Evolutionary conservation across 1,284 basidiomycete species (phyloP).

Genomic region (Flammula alnicola): DNA sequence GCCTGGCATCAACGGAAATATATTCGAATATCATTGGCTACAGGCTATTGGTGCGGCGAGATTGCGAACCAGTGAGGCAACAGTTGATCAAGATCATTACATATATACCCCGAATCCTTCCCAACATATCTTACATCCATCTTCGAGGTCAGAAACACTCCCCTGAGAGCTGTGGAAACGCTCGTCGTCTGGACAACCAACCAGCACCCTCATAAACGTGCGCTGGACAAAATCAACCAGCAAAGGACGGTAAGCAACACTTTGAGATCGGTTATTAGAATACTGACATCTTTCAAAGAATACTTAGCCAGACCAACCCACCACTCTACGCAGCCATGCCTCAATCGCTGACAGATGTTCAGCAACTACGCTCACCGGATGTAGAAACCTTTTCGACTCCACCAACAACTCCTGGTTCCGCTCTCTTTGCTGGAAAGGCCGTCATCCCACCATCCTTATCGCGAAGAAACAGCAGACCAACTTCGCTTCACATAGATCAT

Average conservation of each 20-base stretch:
- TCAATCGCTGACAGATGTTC: conserved; percentile 19
- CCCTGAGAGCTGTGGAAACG: conserved; percentile 5
- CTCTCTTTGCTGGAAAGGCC: conserved; percentile 27
- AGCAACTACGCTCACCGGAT: conserved; percentile 44
- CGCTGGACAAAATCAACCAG: neutral
- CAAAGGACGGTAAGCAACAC: conserved; percentile 1
- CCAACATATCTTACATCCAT: conserved; percentile 8
- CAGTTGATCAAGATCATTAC: conserved; percentile 6
- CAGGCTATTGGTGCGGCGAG: too few species aligned
- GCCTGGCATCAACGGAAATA: too few species aligned
- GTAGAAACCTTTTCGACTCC: conserved; percentile 66
- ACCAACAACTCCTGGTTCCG: conserved; percentile 53
- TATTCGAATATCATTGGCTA: too few species aligned
- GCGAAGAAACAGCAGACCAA: conserved; percentile 51
- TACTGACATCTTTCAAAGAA: conserved; percentile 4
- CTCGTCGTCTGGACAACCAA: conserved; percentile 15
- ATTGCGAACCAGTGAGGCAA: neutral
- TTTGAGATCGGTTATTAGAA: conserved; percentile 2
- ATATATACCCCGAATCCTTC: conserved; percentile 7
- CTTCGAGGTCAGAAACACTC: conserved; percentile 1
- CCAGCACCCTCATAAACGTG: conserved; percentile 5
- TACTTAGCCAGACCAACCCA: neutral
- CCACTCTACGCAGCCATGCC: conserved; percentile 16
- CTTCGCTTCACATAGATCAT: conserved; percentile 51
- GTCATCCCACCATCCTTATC: conserved; percentile 50